Base-by-base conservation (phyloP, 192 early-diverging fungal genomes). In the Coemansia sp. region DNA sequence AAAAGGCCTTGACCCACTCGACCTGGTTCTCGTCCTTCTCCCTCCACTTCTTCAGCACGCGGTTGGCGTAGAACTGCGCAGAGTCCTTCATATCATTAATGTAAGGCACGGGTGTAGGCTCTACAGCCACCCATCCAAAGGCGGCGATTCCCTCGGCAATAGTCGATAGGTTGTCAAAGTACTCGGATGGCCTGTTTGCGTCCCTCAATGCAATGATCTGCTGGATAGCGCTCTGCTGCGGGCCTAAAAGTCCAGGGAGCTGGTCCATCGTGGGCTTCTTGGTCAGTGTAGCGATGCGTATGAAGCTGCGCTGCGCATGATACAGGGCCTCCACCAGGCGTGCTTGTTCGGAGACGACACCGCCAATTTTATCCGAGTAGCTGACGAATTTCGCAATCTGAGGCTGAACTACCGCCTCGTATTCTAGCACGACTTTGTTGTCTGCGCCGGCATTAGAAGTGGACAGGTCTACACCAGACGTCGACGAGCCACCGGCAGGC, bases 51-150 rank as follows among this genome's bases (percentile, higher is more conserved):
- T 91, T 95, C 52, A 94, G 89, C 70, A 98, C 94, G 40, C 94
- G 90, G 83, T 96, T 94, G 33, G 89, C 85, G 70, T 94, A 99
- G 66, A 96, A 99, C 82, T 96, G 93, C 16, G 94, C 94, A 38
- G 93, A 87, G 38, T 98, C 93, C 79, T 92, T 93, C 87, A 94
- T 92, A 49, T 97, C 95, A 18, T 87, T 88, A 64, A 99, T 87
- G 68, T 88, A 95, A 18, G 95, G 92, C 24, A 88, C 95, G 36
- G 97, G 93, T 2, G 92, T 90, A 38, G 92, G 90, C 73, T 95
- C 94, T 22, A 95, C 86, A 3, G 90, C 87, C 40, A 97, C 92
- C 97, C 97, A 99, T 24, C 93, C 93, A 66, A 99, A 88, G 27
- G 93, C 96, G 24, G 92, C 87, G 57, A 94, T 89, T 73, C 95